A percentile compares a stretch with the other conserved stretches of the same genome.
Conservation (phyloP, 1,139 yeast species). For the Debaryomycetaceae sp. region DNA sequence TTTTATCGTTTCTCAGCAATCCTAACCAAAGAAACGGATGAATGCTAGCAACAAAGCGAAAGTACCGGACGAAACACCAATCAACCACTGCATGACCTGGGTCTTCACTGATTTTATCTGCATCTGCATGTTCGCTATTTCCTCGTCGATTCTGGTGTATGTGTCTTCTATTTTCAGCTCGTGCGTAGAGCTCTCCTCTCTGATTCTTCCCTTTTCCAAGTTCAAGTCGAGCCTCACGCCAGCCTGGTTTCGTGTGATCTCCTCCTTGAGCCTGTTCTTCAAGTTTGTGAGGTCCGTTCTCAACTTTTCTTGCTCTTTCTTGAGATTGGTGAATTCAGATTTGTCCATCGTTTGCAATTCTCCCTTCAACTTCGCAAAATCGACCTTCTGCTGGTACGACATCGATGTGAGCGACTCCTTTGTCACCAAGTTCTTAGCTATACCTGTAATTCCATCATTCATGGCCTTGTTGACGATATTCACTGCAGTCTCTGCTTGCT, state of each 20-base stretch:
- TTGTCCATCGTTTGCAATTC: conserved; percentile 87
- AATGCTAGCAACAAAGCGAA: conserved; percentile 91
- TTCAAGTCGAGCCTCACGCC: conserved; percentile 87
- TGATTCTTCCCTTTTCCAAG: conserved; percentile 89
- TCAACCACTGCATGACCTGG: conserved; percentile 96
- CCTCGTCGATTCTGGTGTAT: conserved; percentile 92
- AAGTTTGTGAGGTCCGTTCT: conserved; percentile 83
- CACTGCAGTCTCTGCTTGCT: conserved; percentile 82
- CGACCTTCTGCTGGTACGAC: conserved; percentile 94
- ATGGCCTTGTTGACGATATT: conserved; percentile 72
- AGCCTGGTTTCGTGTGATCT: conserved; percentile 86
- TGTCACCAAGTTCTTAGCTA: conserved; percentile 73
- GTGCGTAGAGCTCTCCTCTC: conserved; percentile 90
- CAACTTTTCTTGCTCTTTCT: conserved; percentile 84
- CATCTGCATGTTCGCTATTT: conserved; percentile 88
- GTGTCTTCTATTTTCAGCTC: conserved; percentile 94
- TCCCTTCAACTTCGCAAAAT: conserved; percentile 89
- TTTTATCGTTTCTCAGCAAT: not conserved
- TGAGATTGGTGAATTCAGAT: conserved; percentile 75
- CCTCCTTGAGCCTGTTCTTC: conserved; percentile 82
- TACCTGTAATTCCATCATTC: conserved; percentile 74
- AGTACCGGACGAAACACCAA: conserved; percentile 98
- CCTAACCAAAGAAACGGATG: conserved; percentile 70
- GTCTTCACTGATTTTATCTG: conserved; percentile 93
- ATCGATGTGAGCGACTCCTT: conserved; percentile 78